Conservation (phyloP, 805 yeast species). For the Candida insectorum region DNA sequence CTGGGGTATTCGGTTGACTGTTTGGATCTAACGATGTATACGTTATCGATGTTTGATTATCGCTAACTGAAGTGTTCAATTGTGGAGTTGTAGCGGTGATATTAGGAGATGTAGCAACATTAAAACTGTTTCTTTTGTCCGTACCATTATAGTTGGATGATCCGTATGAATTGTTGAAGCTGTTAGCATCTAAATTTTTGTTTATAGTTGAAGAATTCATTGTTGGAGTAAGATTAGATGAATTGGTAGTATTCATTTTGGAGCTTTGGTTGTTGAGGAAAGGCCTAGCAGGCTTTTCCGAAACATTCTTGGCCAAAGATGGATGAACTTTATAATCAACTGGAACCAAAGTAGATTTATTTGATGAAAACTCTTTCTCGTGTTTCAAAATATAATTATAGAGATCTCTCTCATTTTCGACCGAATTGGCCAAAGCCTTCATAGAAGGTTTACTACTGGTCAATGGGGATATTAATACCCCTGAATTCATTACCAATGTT, state of each 20-base stretch:
- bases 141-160: no score
- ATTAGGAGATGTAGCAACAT: not conserved
- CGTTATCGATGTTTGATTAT: slow-evolving; percentile 7
- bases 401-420: slow-evolving; percentile 81
- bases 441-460: slow-evolving; percentile 58
- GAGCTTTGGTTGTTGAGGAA: slow-evolving; percentile 20
- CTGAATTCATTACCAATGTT: slow-evolving; percentile 76
- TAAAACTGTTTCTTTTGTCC: no score
- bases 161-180: not conserved
- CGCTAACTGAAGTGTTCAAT: slow-evolving; percentile 1
- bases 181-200: no score
- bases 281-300: slow-evolving; percentile 26
- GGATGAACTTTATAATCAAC: slow-evolving; percentile 73
- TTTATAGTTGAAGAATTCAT: not conserved
- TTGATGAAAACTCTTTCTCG: slow-evolving; percentile 30
- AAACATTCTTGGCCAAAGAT: slow-evolving; percentile 43
- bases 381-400: slow-evolving; percentile 61
- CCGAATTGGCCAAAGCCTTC: slow-evolving; percentile 69
- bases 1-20: slow-evolving; percentile 24
- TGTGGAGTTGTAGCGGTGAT: not conserved
- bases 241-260: not conserved
- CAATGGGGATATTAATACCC: slow-evolving; percentile 78
- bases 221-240: not conserved
- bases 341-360: slow-evolving; percentile 51
- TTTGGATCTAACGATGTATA: slow-evolving; percentile 34